Evolutionary conservation across 768 basidiomycete genomes (phyloP).

Genomic region (Termitomyces sp.): DNA sequence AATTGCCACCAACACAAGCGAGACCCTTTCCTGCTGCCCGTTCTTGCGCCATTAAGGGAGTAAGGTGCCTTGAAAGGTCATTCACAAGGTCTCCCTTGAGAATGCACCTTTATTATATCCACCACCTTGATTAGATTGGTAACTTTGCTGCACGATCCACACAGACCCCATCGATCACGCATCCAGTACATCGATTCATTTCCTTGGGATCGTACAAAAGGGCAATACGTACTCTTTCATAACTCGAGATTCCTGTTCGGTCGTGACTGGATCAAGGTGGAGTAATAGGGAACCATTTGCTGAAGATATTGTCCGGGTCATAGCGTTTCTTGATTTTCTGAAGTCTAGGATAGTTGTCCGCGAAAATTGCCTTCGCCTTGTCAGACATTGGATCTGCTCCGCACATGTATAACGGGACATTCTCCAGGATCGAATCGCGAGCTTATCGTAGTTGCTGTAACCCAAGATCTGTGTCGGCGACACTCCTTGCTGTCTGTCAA

Average conservation of each 20-base stretch:
- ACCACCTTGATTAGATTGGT: constrained; percentile 32
- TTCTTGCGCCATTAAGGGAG: constrained; percentile 16
- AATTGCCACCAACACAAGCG: constrained; percentile 28
- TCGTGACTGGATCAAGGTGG: constrained; percentile 7
- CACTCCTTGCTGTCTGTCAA: constrained; percentile 25
- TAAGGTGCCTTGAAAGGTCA: constrained; percentile 24
- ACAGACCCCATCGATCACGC: background rate
- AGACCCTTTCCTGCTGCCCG: constrained; percentile 29
- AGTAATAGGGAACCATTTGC: constrained; percentile 32
- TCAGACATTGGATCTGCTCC: constrained; percentile 13
- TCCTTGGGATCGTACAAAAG: background rate
- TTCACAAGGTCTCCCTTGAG: constrained; percentile 38
- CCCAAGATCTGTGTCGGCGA: constrained; percentile 28
- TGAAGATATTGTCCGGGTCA: constrained; percentile 30
- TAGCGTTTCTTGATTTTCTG: constrained; percentile 28
- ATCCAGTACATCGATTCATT: background rate
- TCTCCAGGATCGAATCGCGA: background rate
- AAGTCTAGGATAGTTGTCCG: constrained; percentile 33
- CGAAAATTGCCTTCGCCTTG: constrained; percentile 27
- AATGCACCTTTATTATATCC: constrained; percentile 35
- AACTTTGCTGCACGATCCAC: constrained; percentile 6
- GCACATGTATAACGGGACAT: background rate
- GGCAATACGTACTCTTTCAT: background rate
- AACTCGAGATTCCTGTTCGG: background rate
- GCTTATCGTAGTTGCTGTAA: constrained; percentile 47